Base-by-base conservation (phyloP, 2,329 filamentous ascomycete species). In the Alternaria sp. region DNA sequence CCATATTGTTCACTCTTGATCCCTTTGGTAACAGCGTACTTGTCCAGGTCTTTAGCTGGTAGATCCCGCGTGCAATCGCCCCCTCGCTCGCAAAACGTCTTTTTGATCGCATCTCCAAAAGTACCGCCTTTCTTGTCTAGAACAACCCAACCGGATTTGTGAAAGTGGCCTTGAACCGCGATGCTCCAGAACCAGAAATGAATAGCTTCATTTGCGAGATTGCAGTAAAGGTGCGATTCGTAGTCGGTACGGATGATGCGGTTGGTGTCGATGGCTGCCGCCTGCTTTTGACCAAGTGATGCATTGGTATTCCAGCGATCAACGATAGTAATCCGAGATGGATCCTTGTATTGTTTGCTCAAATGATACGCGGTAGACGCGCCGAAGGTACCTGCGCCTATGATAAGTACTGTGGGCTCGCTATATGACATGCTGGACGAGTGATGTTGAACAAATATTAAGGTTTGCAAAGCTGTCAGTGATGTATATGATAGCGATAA, bases 331-430 rank as follows among this genome's bases (percentile, higher is more conserved):
- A 77, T 69, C n/a, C 64, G 64, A 3, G 72, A 83, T 34, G 81
- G 69, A 42, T 78, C 72, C 18, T 84, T 81, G 66, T 85, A 82
- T 57, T 79, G 80, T 55, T 81, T 79, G 59, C 85, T 84, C 42
- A 90, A 82, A 61, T 89, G 84, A 60, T 88, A 86, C n/a, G 88
- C 89, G 0, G 88, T 89, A 22, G 86, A 88, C 36, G 85, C 84
- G 38, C 88, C 89, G 70, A 90, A 90, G 30, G 88, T 86, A 44
- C 89, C 89, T 7, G 86, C 86, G 34, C 89, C 89, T 43, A 90
- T 78, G 57, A 91, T 89, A 58, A 90, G 77, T 67, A 80, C 42
- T 4, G 60, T 62, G 18, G 66, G 66, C 41, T 69, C 67, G 18
- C 55, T 30, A 22, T 47, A 44, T 41, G 52, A 34, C 61, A 63